Evolutionary conservation across 148 eudicot species (phyloP).

Genomic region (Heliamphora exappendiculata): DNA sequence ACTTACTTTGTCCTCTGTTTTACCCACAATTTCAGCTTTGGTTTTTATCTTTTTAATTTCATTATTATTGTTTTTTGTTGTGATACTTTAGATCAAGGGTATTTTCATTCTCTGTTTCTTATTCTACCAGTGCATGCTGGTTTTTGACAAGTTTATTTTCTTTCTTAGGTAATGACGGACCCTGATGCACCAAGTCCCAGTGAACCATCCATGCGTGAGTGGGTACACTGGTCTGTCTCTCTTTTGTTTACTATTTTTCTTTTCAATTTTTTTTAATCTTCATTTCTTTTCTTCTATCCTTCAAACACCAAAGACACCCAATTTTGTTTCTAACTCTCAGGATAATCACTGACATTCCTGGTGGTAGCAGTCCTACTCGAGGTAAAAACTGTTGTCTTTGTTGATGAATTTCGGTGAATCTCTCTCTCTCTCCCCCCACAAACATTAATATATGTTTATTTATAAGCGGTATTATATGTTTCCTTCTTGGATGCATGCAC

Average conservation of each 20-base stretch:
- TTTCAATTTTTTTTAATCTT: neutral
- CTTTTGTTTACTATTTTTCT: neutral
- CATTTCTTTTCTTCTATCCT: neutral
- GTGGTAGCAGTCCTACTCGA: constrained; percentile 29
- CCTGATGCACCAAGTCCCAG: constrained; percentile 85
- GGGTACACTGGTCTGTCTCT: constrained; percentile 51
- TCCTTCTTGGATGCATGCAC: constrained; percentile 1
- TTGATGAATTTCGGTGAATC: neutral
- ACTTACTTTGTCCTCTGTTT: neutral
- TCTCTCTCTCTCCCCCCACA: neutral
- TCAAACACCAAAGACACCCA: neutral
- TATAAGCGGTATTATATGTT: neutral
- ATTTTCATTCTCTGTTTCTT: neutral
- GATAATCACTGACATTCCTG: constrained; percentile 72
- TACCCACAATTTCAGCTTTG: too few relatives aligned
- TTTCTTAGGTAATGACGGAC: constrained; percentile 53
- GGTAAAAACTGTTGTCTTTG: constrained; percentile 21
- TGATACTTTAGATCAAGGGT: neutral
- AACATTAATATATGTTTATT: neutral
- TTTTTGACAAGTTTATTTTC: neutral
- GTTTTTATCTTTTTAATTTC: neutral
- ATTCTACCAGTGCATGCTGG: neutral
- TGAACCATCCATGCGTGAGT: constrained; percentile 60
- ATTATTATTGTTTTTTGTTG: neutral
- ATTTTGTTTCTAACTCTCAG: constrained; percentile 22